Evolutionary conservation across 352 stramenopile species (phyloP).

Genomic region (Globisporangium spiculum): DNA sequence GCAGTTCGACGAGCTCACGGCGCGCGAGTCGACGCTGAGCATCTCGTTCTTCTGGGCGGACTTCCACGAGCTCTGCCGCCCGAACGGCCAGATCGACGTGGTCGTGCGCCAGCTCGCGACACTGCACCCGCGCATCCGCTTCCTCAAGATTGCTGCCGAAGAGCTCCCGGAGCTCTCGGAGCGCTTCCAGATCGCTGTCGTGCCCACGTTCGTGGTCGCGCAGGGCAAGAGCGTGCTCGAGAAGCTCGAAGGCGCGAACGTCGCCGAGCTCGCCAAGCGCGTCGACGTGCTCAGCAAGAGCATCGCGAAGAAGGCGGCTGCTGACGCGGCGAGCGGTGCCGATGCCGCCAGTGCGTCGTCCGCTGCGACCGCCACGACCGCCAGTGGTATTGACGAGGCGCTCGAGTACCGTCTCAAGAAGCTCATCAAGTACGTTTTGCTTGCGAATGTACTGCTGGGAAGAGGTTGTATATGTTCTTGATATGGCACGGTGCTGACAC

Average conservation of each 20-base stretch:
- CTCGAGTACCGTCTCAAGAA: conserved; percentile 80
- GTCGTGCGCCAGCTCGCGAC: conserved; percentile 79
- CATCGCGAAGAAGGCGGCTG: conserved; percentile 52
- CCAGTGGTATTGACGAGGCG: conserved; percentile 52
- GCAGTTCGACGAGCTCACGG: conserved; percentile 77
- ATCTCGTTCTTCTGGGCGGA: conserved; percentile 87
- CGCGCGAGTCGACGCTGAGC: conserved; percentile 70
- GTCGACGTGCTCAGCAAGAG: conserved; percentile 85
- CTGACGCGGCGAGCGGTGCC: conserved; percentile 22
- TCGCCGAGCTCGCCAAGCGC: conserved; percentile 79
- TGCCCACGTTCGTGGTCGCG: conserved; percentile 93
- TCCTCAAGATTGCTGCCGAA: conserved; percentile 86
- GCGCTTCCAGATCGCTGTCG: conserved; percentile 87
- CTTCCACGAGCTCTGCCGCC: conserved; percentile 76
- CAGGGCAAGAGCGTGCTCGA: conserved; percentile 75
- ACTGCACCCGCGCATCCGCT: conserved; percentile 79
- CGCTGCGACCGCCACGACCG: conserved; percentile 13
- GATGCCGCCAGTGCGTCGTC: conserved; percentile 11
- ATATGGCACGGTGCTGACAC: neutral
- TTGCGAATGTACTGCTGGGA: neutral
- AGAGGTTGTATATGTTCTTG: neutral
- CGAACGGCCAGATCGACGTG: conserved; percentile 85
- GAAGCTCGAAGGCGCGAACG: conserved; percentile 82
- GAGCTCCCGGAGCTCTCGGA: conserved; percentile 81
- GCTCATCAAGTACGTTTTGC: conserved; percentile 54